Percentiles rank a stretch among this genome's conserved stretches.
Evolutionary conservation across 768 basidiomycete species (phyloP).

Genomic region (Rhizopogon vinicolor): DNA sequence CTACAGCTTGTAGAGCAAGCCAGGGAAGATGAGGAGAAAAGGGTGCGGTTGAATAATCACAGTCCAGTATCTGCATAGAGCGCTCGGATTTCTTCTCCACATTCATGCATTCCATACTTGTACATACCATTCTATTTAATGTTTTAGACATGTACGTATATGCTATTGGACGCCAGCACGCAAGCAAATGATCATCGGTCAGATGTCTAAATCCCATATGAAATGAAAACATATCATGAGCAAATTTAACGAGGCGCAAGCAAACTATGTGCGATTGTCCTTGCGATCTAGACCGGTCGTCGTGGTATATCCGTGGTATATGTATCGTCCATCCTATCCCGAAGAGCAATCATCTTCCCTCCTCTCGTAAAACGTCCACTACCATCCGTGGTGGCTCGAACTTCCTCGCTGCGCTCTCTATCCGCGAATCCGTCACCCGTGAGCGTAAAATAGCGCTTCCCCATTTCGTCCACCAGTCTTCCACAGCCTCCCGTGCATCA

Average conservation of each 20-base stretch:
- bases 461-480: conserved; percentile 62
- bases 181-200: neutral
- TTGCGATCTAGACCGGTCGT: neutral
- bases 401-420: neutral
- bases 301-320: neutral
- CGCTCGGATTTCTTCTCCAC: neutral
- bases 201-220: neutral
- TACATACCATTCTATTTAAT: neutral
- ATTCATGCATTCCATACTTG: neutral
- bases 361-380: conserved; percentile 9
- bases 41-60: conserved; percentile 1
- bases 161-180: no score
- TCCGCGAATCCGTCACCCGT: neutral
- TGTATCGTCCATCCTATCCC: neutral
- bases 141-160: neutral
- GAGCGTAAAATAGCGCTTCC: conserved; percentile 21
- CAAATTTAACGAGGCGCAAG: no score
- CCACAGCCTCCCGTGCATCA: conserved; percentile 48
- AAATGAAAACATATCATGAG: neutral
- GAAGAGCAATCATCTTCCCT: neutral
- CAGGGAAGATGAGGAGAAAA: conserved; percentile 17
- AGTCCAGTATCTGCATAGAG: neutral
- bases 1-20: conserved; percentile 23
- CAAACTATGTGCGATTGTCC: neutral
- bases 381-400: conserved; percentile 7